Evolutionary conservation across 108 stramenopile genomes (phyloP).

Genomic region (Nitzschia sp.): DNA sequence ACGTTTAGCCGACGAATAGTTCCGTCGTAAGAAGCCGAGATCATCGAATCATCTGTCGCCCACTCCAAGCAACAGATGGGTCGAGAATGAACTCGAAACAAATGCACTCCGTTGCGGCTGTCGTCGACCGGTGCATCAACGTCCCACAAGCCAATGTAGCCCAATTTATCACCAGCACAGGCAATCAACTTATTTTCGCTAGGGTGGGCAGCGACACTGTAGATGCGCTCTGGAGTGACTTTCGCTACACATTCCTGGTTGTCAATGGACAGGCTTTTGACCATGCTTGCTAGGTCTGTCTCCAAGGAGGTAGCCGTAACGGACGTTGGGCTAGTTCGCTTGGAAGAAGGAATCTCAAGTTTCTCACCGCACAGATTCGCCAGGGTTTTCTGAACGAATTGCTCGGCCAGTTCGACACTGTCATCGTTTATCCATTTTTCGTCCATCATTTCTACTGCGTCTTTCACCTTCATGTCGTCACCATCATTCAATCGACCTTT

Average conservation of each 20-base stretch:
- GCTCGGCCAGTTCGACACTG: constrained; percentile 35
- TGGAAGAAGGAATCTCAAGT: background rate
- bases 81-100: constrained; percentile 65
- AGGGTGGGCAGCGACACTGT: constrained; percentile 69
- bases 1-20: constrained; percentile 68
- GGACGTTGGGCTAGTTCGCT: constrained; percentile 26
- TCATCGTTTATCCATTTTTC: constrained; percentile 59
- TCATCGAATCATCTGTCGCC: constrained; percentile 47
- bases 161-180: constrained; percentile 73
- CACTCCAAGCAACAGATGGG: constrained; percentile 61
- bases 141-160: constrained; percentile 78
- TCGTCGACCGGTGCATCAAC: constrained; percentile 42
- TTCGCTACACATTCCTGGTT: constrained; percentile 65
- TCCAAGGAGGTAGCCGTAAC: constrained; percentile 10
- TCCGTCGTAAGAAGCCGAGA: constrained; percentile 78
- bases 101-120: constrained; percentile 41
- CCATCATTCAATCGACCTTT: constrained; percentile 78
- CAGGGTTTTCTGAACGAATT: constrained; percentile 26
- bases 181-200: constrained; percentile 53
- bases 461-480: constrained; percentile 44
- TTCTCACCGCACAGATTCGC: background rate
- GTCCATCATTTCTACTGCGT: constrained; percentile 56
- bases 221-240: constrained; percentile 78
- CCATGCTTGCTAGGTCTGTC: constrained; percentile 11
- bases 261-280: constrained; percentile 58